Evolutionary conservation across 257 asterid genomes (phyloP).

Genomic region (Solanum verrucosum): DNA sequence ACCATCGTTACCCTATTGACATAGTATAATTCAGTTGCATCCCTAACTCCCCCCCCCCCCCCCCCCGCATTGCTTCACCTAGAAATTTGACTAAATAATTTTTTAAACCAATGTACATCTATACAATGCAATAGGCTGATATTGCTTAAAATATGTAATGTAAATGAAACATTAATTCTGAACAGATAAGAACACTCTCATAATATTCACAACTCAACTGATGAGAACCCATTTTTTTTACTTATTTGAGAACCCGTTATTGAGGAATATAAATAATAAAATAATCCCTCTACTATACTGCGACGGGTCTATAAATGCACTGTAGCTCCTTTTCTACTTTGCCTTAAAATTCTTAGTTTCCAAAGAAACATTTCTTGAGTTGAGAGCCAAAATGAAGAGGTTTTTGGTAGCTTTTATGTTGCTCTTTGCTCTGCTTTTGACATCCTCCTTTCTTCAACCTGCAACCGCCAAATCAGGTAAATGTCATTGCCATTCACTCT

Average conservation of each 20-base stretch:
- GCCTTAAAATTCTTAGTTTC: background rate
- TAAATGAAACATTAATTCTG: background rate
- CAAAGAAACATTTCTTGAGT: background rate
- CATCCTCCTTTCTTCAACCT: constrained; percentile 20
- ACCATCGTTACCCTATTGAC: background rate
- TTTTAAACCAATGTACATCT: background rate
- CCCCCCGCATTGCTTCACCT: background rate
- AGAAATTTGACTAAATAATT: background rate
- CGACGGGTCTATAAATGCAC: background rate
- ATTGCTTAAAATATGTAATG: background rate
- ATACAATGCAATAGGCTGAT: background rate
- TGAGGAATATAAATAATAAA: background rate
- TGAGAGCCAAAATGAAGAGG: constrained; percentile 18
- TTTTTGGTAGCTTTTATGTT: constrained; percentile 20
- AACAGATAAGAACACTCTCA: background rate
- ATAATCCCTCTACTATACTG: no score
- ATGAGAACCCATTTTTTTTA: background rate
- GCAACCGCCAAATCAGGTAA: constrained; percentile 27
- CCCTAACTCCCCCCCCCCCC: background rate
- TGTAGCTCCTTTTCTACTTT: background rate
- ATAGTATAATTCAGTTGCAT: background rate
- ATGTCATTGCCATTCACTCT: background rate
- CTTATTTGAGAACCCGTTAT: background rate
- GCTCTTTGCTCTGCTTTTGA: constrained; percentile 21
- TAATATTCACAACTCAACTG: background rate